Evolutionary conservation across 169 alveolate genomes (phyloP), one percentile per base, ranked within the genome.

Genomic region (Plasmodium falciparum): DNA sequence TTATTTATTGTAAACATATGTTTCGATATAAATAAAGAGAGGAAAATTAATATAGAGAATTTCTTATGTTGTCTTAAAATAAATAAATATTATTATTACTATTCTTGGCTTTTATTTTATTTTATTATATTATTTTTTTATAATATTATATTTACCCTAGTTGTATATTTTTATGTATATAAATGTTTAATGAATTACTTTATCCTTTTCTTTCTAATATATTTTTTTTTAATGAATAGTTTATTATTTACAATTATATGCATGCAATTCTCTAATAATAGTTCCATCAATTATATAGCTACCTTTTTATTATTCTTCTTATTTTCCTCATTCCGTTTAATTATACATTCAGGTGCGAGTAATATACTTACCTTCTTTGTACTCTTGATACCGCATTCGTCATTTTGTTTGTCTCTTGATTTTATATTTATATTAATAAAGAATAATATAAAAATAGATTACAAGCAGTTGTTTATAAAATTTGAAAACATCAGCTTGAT

Each of bases 381-480:
- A 22, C 43, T 83, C 39, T 39, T 67, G 43, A 83, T 83, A 13
- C 91, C 91, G 0, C 91, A 83, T 47, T 45, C 74, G 2, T 69
- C 91, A 5, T 83, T 83, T 71, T 83, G 91, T 47, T 39, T 83
- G 29, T 63, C 91, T 4, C 59, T 83, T 56, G 91, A 83, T 83
- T 83, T 69, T 45, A 15, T 83, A 39, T 83, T 83, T 33, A 69
- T 83, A 17, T 49, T 83, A 69, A 56, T 83, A 69, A 69, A 67
- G 33, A 83, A 83, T 83, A 63, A 50, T 33, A 83, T 83, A 15
- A 71, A 26, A 54, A 49, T 83, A 43, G 1, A 5, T 39, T 83
- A 69, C 50, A 20, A 33, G 11, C 61, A 83, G 33, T 29, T 83
- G 69, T 83, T 56, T 62, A 52, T 67, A 15, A 58, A 54, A n/a